These are phyloP conservation scores for Neophaeococcomyces mojaviensis DNA, from an alignment of 2,329 filamentous ascomycete species.

Conservation along the genomic window DNA sequence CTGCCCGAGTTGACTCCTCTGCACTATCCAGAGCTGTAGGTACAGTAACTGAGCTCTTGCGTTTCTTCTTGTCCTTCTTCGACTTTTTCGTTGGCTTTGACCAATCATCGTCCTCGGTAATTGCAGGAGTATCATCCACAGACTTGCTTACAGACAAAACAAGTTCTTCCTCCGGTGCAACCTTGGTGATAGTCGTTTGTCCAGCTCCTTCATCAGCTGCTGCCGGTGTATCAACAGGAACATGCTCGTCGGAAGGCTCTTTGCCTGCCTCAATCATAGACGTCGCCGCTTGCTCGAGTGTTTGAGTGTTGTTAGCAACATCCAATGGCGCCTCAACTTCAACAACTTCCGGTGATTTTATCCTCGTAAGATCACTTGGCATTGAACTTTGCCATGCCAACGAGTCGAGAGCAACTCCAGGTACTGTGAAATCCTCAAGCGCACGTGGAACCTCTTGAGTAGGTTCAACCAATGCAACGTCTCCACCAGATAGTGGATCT, in stretches of 20 bases:
- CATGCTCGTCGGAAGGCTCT: background rate
- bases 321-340: background rate
- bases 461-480: background rate
- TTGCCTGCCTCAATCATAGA: background rate
- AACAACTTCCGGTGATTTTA: background rate
- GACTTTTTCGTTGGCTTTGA: constrained; percentile 4
- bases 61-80: constrained; percentile 14
- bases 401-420: constrained; percentile 4
- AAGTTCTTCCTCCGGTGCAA: background rate
- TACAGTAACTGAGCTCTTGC: constrained; percentile 3
- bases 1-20: background rate
- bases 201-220: background rate
- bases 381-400: background rate
- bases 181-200: background rate
- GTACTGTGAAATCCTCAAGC: background rate
- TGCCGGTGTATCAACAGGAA: background rate
- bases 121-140: background rate
- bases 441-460: background rate
- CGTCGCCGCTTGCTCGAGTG: background rate
- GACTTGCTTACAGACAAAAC: background rate
- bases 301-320: background rate
- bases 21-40: background rate
- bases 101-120: constrained; percentile 8
- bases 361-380: background rate
- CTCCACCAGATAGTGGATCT: background rate